Base-by-base conservation (phyloP, 2,329 filamentous ascomycete species). In the Botryosphaeria dothidea region DNA sequence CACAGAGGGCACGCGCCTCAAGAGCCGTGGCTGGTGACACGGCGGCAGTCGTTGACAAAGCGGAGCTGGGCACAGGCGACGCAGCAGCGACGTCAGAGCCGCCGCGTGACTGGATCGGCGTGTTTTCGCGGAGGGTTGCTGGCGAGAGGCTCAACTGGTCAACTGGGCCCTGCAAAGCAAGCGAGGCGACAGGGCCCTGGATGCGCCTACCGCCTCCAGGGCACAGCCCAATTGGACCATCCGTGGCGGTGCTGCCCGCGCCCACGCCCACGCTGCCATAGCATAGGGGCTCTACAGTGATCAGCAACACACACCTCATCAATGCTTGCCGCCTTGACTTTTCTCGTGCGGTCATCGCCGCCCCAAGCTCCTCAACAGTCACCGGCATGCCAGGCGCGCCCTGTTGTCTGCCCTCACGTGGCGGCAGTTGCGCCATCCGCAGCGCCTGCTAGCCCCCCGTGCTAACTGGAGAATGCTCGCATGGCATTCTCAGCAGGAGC, bases 401-500 rank as follows among this genome's bases (percentile, higher is more conserved):
- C 46, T 49, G 46, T 25, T n/a, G 38, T 23, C 17, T 13, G 46
- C 46, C 13, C 23, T 49, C 46, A 29, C 46, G 46, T 49, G 46
- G 46, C 11, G 25, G 21, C 23, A 29, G 54, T 43, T 29, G 54
- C 36, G 54, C 54, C 54, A 58, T 23, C 36, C 19, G 23, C 54
- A 41, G 54, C 19, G 23, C 25, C 46, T 27, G 9, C 25, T 11
- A 46, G 31, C 38, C 38, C 17, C 38, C 38, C 38, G 27, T 21
- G 49, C 25, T 57, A 11, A n/a, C 34, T 27, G 27, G 52, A 41
- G 36, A 17, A 17, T 36, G 27, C 11, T 15, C 56, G 56, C 56
- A 46, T 60, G 56, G 56, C 38, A 60, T 60, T 46, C 56, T 41
- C 56, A 36, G 56, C 56, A 48, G 56, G 36, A 57, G 56, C 25